Evolutionary conservation across 192 early-diverging fungal genomes (phyloP), one percentile per base, ranked within the genome.

Genomic region (Mortierella antarctica): DNA sequence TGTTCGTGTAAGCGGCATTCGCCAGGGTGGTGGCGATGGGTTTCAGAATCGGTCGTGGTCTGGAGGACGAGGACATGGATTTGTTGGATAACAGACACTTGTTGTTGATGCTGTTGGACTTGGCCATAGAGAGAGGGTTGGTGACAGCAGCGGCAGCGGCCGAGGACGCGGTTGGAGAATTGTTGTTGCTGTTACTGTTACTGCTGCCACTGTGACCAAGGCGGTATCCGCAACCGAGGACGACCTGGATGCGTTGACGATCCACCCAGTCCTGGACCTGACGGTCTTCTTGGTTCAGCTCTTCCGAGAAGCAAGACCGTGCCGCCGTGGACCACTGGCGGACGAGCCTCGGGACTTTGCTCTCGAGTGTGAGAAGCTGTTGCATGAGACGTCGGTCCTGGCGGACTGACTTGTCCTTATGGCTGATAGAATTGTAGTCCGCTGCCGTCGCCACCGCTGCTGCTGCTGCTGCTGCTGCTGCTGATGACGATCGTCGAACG

Each of bases 301-400:
- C 77, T 7, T 80, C 64, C 20, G 70, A 63, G 56, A 80, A 80
- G 14, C 70, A 80, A 1, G 54, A 21, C 7, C 77, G 57, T 0
- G 77, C 77, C 5, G 65, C 70, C 0, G 54, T 51, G 7, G 77
- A 64, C 77, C 77, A 80, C 54, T 80, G 70, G 17, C 77, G 77
- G 15, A 80, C 65, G 11, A 62, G 46, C 2, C 77, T 48, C 3
- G 77, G 77, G 31, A 80, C 70, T 49, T 72, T 71, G 77, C 72
- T 80, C 48, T 80, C 77, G 45, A 80, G 77, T 2, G 77, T 42
- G 14, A 80, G 60, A 12, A 80, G 50, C 42, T 80, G 77, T 52
- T 80, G 77, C 65, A 80, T 65, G 46, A 80, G 7, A 8, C 77
- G 69, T 31, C 68, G 71, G 47, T 71, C 70, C 41, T 72, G 77